Evolutionary conservation across 164 flowering plant genomes (phyloP).

Genomic region (Piper longum): DNA sequence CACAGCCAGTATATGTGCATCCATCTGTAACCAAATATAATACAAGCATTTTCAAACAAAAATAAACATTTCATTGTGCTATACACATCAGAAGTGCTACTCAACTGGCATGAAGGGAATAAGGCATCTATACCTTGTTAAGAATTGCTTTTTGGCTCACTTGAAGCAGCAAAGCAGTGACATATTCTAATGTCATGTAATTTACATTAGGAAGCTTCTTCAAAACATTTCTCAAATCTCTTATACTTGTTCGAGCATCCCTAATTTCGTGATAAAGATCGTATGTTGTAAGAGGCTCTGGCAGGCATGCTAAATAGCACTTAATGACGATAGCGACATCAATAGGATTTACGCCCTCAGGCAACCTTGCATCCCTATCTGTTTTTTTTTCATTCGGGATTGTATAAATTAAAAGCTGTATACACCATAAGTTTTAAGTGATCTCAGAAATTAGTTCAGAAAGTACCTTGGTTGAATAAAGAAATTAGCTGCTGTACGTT

Average conservation of each 20-base stretch:
- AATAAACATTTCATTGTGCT: too few species aligned
- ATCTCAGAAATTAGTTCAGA: not conserved
- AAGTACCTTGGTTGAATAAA: constrained; percentile 60
- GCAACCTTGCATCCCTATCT: constrained; percentile 67
- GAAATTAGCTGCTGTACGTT: constrained; percentile 63
- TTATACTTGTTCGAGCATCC: constrained; percentile 61
- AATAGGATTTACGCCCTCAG: constrained; percentile 54
- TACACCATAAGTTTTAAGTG: not conserved
- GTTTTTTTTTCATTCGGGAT: constrained; percentile 1
- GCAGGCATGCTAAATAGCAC: constrained; percentile 83
- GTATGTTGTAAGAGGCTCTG: constrained; percentile 77
- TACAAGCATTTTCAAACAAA: not conserved
- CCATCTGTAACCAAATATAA: constrained; percentile 44
- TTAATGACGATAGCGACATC: constrained; percentile 59
- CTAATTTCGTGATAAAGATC: constrained; percentile 61
- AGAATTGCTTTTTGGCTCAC: constrained; percentile 79
- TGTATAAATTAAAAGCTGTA: not conserved
- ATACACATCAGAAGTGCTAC: not conserved
- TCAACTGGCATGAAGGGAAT: not conserved
- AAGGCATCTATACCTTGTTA: constrained; percentile 43
- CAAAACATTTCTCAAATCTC: constrained; percentile 43
- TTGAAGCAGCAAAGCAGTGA: constrained; percentile 71
- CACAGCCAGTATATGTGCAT: constrained; percentile 66
- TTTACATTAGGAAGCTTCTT: constrained; percentile 78
- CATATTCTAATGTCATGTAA: constrained; percentile 70